Evolutionary conservation across 1,284 basidiomycete genomes (phyloP).

Genomic region (Calocybe gambosa): DNA sequence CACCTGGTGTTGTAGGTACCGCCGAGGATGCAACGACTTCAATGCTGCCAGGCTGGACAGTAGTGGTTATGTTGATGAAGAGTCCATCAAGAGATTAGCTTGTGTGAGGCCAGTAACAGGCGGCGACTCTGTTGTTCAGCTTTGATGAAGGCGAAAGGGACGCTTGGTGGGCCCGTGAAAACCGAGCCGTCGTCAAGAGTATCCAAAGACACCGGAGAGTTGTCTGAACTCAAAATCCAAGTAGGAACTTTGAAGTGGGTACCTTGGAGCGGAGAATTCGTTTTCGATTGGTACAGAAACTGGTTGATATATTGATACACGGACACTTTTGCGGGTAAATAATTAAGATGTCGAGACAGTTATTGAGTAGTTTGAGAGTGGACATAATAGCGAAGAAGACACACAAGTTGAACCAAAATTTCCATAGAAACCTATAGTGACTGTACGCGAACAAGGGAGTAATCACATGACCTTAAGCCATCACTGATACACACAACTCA

Average conservation of each 20-base stretch:
- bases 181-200: conserved; percentile 70
- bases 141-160: conserved; percentile 45
- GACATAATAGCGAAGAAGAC: background rate
- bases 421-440: too few species aligned
- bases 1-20: background rate
- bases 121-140: too few species aligned
- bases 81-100: background rate
- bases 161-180: conserved; percentile 49
- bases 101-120: conserved; percentile 17
- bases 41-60: background rate
- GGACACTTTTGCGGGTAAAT: background rate
- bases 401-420: background rate
- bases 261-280: conserved; percentile 79
- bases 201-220: conserved; percentile 69
- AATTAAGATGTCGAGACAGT: too few species aligned
- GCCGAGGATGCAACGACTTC: background rate
- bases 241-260: conserved; percentile 5
- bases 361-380: too few species aligned
- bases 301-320: conserved; percentile 17
- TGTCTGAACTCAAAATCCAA: background rate
- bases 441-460: too few species aligned
- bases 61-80: conserved; percentile 12
- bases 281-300: conserved; percentile 68
- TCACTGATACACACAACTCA: too few species aligned
- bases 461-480: too few species aligned